Conservation (phyloP, 2,329 filamentous ascomycete species). For the Decorospora gaudefroyi region DNA sequence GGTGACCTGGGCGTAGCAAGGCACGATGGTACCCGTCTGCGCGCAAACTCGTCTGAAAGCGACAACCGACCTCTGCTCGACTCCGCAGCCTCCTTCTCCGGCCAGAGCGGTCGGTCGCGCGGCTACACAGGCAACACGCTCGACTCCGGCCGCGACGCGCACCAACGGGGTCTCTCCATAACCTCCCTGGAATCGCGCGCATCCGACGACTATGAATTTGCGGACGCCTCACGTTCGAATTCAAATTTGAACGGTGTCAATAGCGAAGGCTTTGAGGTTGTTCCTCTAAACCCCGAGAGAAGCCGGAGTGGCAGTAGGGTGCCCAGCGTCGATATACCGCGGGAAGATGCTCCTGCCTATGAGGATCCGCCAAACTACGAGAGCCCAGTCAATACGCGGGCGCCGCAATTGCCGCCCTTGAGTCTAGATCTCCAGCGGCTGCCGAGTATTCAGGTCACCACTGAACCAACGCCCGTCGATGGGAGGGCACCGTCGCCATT, state of each 20-base stretch:
- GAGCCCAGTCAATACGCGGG: constrained; percentile 45
- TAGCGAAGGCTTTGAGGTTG: constrained; percentile 51
- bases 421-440: constrained; percentile 49
- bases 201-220: constrained; percentile 46
- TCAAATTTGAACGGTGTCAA: constrained; percentile 23
- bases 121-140: constrained; percentile 35
- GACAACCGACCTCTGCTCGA: constrained; percentile 73
- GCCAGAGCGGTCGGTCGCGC: constrained; percentile 32
- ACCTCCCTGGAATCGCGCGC: constrained; percentile 48
- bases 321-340: constrained; percentile 35
- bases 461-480: constrained; percentile 37
- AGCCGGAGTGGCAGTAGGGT: constrained; percentile 38
- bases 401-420: constrained; percentile 46
- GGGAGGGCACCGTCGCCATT: constrained; percentile 15
- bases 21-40: constrained; percentile 75
- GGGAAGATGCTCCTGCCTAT: constrained; percentile 46
- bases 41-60: constrained; percentile 73
- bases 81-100: constrained; percentile 67
- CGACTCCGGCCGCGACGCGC: constrained; percentile 34
- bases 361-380: constrained; percentile 57
- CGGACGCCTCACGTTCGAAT: constrained; percentile 29
- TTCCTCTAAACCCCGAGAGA: constrained; percentile 47
- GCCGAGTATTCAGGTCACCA: constrained; percentile 53
- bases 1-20: constrained; percentile 74
- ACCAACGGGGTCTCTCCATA: constrained; percentile 51